Evolutionary conservation across 2,329 filamentous ascomycete genomes (phyloP).

Genomic region (Pleurostoma richardsiae): DNA sequence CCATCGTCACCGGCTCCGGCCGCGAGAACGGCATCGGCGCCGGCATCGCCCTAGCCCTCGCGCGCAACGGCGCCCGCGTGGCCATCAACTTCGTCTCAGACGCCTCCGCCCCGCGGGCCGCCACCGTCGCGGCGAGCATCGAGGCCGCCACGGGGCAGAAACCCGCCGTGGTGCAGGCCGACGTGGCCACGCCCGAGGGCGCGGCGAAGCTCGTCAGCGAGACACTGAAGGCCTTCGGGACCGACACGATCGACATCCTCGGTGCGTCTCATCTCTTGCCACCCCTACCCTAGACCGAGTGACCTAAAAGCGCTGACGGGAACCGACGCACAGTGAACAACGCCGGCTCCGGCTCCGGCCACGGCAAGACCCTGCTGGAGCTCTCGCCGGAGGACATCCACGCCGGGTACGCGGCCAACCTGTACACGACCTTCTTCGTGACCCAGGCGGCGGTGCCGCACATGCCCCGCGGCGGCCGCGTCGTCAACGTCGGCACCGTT

Average conservation of each 20-base stretch:
- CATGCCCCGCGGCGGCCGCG: constrained; percentile 27
- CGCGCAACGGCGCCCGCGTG: constrained; percentile 34
- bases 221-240: constrained; percentile 25
- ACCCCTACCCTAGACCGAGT: not conserved
- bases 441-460: constrained; percentile 24
- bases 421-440: constrained; percentile 26
- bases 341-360: constrained; percentile 18
- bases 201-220: constrained; percentile 24
- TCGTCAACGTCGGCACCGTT: constrained; percentile 25
- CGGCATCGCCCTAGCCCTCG: constrained; percentile 31
- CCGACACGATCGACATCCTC: constrained; percentile 33
- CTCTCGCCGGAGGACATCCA: constrained; percentile 17
- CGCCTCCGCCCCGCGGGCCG: constrained; percentile 20
- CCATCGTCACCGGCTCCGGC: constrained; percentile 39
- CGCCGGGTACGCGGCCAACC: constrained; percentile 24
- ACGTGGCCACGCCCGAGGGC: constrained; percentile 24
- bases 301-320: not conserved
- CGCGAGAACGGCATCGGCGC: constrained; percentile 38
- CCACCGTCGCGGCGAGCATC: constrained; percentile 19
- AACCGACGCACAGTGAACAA: constrained; percentile 27
- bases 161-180: constrained; percentile 24
- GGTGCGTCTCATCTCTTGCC: constrained; percentile 41
- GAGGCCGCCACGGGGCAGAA: constrained; percentile 18
- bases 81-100: constrained; percentile 34
- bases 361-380: constrained; percentile 11